phyloP scores from a whole-genome alignment of 1,139 yeast genomes.

The Diutina ranongensis region DNA sequence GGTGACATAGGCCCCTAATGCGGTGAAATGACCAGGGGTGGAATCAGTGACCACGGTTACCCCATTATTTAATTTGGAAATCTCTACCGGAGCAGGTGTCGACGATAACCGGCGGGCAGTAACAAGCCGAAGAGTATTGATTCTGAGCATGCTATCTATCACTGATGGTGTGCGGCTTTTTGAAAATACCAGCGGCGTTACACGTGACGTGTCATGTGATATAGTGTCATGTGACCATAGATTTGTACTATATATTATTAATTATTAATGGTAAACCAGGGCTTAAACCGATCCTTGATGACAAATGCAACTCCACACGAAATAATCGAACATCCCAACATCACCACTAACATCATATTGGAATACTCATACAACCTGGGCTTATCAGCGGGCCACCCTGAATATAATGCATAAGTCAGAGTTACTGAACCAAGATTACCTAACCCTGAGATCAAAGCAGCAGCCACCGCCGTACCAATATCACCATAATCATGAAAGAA shows the following conservation, averaged over 20 bases:
- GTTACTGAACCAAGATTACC: constrained; percentile 82
- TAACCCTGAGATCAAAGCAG: constrained; percentile 75
- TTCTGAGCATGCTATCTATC: no score
- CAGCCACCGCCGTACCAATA: constrained; percentile 72
- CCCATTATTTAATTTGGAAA: constrained; percentile 48
- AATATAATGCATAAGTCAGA: constrained; percentile 73
- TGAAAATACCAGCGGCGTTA: no score
- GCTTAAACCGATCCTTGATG: neutral
- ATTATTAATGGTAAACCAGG: neutral
- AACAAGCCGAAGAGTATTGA: no score
- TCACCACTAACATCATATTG: constrained; percentile 75
- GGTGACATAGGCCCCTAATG: constrained; percentile 78
- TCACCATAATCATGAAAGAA: constrained; percentile 67
- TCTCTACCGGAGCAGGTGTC: neutral
- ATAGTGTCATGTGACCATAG: neutral
- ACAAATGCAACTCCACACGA: constrained; percentile 11
- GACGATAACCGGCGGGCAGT: no score
- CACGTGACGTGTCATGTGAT: no score
- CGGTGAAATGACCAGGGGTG: constrained; percentile 84
- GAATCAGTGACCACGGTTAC: constrained; percentile 75
- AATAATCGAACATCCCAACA: constrained; percentile 61
- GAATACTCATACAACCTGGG: constrained; percentile 52
- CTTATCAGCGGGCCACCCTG: constrained; percentile 78
- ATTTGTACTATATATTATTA: neutral
- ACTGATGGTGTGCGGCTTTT: no score